Conservation (phyloP, 129 eudicot species). For the Flaveria linearis region DNA sequence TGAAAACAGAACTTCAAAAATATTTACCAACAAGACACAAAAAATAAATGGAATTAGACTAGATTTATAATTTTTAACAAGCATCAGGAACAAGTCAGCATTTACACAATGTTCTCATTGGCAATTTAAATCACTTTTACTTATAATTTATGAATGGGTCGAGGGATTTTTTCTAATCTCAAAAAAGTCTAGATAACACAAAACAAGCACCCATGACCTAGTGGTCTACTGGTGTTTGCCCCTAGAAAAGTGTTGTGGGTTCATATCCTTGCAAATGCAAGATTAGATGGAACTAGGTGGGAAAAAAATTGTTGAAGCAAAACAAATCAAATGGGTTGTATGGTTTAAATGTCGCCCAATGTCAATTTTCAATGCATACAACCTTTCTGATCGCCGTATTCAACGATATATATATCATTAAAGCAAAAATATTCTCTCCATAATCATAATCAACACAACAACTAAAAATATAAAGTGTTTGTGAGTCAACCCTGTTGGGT, state of each 20-base stretch:
- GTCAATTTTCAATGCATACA: neutral
- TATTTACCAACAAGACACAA: neutral
- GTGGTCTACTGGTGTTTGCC: no score
- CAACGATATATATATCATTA: neutral
- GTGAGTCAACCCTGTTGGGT: neutral
- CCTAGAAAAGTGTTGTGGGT: no score
- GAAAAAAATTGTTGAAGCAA: no score
- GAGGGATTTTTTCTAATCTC: neutral
- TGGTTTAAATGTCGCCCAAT: neutral
- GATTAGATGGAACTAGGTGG: no score
- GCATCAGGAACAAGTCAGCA: neutral
- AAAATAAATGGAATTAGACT: neutral
- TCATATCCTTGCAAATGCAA: no score
- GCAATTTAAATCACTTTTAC: neutral
- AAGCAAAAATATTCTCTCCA: neutral
- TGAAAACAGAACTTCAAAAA: neutral
- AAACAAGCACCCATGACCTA: no score
- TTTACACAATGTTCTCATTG: neutral
- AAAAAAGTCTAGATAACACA: neutral
- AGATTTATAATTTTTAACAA: neutral
- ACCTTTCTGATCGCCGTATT: neutral
- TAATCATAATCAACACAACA: neutral
- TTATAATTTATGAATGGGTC: neutral
- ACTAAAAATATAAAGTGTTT: neutral
- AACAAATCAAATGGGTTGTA: neutral